These are phyloP conservation scores for Vitis amurensis DNA, from an alignment of 164 flowering plant genomes.

Conservation along the genomic window DNA sequence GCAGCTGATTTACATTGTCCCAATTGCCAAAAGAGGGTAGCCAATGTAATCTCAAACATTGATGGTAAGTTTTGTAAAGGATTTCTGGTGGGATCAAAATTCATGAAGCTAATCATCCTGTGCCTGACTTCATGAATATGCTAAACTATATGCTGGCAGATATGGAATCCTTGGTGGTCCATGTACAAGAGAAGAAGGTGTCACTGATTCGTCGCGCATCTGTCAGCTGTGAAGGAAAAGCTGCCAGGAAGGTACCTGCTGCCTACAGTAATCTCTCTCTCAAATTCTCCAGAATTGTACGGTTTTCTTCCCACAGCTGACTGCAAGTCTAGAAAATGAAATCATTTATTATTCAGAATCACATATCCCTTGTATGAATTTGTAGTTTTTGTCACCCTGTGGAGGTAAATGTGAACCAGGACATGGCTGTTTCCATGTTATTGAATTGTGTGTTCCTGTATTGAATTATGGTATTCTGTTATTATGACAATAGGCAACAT, in stretches of 20 bases:
- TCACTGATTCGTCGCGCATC: constrained; percentile 10
- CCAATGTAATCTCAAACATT: constrained; percentile 12
- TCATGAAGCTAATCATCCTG: too few relatives aligned
- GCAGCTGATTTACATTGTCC: constrained; percentile 22
- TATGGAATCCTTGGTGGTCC: constrained; percentile 25
- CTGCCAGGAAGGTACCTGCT: not conserved
- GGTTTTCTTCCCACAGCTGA: constrained; percentile 1
- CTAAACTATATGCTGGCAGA: constrained; percentile 6
- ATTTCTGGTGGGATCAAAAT: too few relatives aligned
- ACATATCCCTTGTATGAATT: not conserved
- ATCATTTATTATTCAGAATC: not conserved
- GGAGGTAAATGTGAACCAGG: too few relatives aligned
- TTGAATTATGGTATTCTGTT: too few relatives aligned
- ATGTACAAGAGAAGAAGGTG: constrained; percentile 29
- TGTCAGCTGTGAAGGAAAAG: not conserved
- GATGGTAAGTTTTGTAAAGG: constrained; percentile 6
- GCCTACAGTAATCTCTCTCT: not conserved
- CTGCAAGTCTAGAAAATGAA: not conserved
- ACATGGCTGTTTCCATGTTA: too few relatives aligned
- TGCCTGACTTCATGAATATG: not conserved
- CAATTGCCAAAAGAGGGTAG: constrained; percentile 20
- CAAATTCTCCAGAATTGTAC: not conserved
- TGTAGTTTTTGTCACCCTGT: not conserved
- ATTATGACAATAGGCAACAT: too few relatives aligned
- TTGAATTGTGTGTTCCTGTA: too few relatives aligned